These are phyloP conservation scores for Malbranchea zuffiana DNA, from an alignment of 2,329 filamentous ascomycete species.

Conservation along the genomic window DNA sequence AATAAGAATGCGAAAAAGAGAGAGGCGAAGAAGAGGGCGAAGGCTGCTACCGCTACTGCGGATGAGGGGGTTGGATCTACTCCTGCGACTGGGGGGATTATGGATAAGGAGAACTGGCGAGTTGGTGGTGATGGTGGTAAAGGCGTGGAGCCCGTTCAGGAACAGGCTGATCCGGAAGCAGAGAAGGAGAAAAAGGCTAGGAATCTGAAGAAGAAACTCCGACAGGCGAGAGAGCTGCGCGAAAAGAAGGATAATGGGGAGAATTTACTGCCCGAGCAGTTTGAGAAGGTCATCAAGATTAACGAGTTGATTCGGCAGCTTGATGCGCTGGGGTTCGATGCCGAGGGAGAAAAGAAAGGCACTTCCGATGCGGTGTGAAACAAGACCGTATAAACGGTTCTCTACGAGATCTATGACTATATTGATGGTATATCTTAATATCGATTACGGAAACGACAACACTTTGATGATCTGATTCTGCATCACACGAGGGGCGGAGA, in stretches of 20 bases:
- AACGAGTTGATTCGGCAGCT: slow-evolving; percentile 84
- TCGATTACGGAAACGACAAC: no score
- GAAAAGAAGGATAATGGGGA: slow-evolving; percentile 84
- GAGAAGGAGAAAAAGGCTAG: slow-evolving; percentile 89
- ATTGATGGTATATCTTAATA: no score
- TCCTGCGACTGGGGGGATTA: background rate
- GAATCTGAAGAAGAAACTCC: slow-evolving; percentile 85
- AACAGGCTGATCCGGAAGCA: slow-evolving; percentile 61
- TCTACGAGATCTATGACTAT: no score
- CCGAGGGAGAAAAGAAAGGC: slow-evolving; percentile 56
- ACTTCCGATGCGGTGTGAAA: slow-evolving; percentile 7
- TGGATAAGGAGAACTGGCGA: slow-evolving; percentile 24
- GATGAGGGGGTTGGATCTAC: slow-evolving; percentile 11
- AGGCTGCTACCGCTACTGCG: slow-evolving; percentile 27
- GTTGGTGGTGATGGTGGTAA: slow-evolving; percentile 16
- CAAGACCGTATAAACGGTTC: no score
- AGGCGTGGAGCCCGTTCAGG: slow-evolving; percentile 21
- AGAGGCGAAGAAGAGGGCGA: slow-evolving; percentile 54
- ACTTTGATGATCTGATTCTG: no score
- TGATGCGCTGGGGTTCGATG: slow-evolving; percentile 71
- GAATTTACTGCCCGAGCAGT: slow-evolving; percentile 77
- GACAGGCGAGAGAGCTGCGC: slow-evolving; percentile 81
- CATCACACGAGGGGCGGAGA: no score
- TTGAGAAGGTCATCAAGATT: slow-evolving; percentile 96
- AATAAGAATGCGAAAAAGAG: slow-evolving; percentile 81